Percentiles rank a stretch among this genome's conserved stretches.
Conservation (phyloP, 176 grass and related monocot species). For the Raddia distichophylla region DNA sequence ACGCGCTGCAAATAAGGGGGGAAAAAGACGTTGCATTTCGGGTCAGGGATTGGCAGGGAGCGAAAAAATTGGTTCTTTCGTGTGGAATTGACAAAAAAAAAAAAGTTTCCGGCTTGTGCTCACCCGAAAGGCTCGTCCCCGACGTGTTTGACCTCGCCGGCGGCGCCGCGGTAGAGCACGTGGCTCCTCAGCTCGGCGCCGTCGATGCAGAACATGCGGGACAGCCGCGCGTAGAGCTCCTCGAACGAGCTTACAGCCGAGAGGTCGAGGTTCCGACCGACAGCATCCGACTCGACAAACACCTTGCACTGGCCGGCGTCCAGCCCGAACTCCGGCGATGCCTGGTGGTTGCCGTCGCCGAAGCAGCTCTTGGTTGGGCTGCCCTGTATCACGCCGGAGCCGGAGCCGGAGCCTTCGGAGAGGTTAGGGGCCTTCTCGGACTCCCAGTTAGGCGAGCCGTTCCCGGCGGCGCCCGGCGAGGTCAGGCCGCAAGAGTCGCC, state of each 20-base stretch:
- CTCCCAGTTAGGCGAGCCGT: conserved; percentile 53
- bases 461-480: conserved; percentile 27
- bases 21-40: neutral
- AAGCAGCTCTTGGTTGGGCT: conserved; percentile 45
- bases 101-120: conserved; percentile 6
- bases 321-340: conserved; percentile 19
- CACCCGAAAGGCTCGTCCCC: conserved; percentile 86
- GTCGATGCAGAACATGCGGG: conserved; percentile 66
- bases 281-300: conserved; percentile 76
- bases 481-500: conserved; percentile 5
- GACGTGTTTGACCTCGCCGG: conserved; percentile 60
- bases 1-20: conserved; percentile 60
- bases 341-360: conserved; percentile 18
- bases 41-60: neutral
- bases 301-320: conserved; percentile 78
- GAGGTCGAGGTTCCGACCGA: conserved; percentile 83
- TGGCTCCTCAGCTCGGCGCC: conserved; percentile 56
- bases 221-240: conserved; percentile 63
- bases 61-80: neutral
- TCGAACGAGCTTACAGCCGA: conserved; percentile 69
- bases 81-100: neutral
- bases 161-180: conserved; percentile 61
- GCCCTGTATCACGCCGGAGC: conserved; percentile 65
- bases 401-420: conserved; percentile 68
- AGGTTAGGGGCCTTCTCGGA: conserved; percentile 54